phyloP scores from a whole-genome alignment of 2,329 filamentous ascomycete species.

The Botryosphaeria agaves region DNA sequence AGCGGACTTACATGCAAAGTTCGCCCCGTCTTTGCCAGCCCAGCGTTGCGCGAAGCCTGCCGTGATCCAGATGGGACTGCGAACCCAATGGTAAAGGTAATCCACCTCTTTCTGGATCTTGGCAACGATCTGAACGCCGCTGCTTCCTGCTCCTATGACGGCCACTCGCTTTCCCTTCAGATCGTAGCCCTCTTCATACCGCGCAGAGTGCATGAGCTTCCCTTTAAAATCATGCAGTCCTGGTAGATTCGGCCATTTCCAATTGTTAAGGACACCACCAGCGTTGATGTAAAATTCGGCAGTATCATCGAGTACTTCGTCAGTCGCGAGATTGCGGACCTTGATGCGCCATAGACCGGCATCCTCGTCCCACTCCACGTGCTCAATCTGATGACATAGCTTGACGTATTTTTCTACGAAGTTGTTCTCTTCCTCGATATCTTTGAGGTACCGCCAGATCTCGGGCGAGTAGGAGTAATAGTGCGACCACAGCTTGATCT shows the following conservation, averaged over 20 bases:
- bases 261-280: constrained; percentile 25
- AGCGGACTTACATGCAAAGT: constrained; percentile 23
- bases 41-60: constrained; percentile 29
- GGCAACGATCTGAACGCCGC: constrained; percentile 25
- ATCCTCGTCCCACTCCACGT: constrained; percentile 25
- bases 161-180: constrained; percentile 21
- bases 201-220: constrained; percentile 24
- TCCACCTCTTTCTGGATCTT: constrained; percentile 20
- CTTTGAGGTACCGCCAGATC: constrained; percentile 31
- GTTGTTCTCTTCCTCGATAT: constrained; percentile 24
- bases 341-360: constrained; percentile 21
- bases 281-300: constrained; percentile 26
- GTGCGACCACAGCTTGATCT: constrained; percentile 29
- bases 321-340: constrained; percentile 16
- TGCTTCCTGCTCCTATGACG: constrained; percentile 23
- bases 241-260: constrained; percentile 25
- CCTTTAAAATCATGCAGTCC: constrained; percentile 25
- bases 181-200: constrained; percentile 23
- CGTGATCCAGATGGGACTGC: constrained; percentile 30
- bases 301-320: constrained; percentile 14
- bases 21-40: constrained; percentile 27
- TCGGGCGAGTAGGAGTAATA: constrained; percentile 31
- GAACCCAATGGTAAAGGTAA: constrained; percentile 23
- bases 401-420: constrained; percentile 30
- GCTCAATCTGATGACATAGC: constrained; percentile 25